Evolutionary conservation across 2,329 filamentous ascomycete species (phyloP).

Genomic region (Cryoendolithus antarcticus): DNA sequence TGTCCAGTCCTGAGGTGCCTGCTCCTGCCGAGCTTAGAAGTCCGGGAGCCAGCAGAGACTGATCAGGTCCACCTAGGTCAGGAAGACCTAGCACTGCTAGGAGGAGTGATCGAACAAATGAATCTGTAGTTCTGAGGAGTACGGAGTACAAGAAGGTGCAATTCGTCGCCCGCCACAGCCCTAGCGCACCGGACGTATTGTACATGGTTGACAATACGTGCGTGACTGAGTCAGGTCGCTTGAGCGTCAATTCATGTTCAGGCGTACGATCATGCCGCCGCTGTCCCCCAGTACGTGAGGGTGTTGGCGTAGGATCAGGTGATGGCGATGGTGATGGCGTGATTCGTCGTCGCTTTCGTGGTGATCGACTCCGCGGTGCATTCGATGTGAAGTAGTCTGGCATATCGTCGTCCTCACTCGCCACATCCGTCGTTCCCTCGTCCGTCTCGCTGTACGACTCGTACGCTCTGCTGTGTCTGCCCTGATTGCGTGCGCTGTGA

Average conservation of each 20-base stretch:
- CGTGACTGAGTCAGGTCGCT: constrained; percentile 66
- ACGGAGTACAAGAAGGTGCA: constrained; percentile 85
- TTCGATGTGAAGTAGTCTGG: constrained; percentile 72
- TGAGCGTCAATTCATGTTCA: constrained; percentile 53
- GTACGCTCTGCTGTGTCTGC: constrained; percentile 7
- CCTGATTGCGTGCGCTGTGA: background rate
- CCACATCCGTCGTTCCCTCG: constrained; percentile 9
- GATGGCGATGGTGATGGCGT: constrained; percentile 16
- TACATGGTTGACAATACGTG: constrained; percentile 82
- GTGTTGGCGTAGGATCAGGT: constrained; percentile 13
- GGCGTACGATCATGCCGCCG: constrained; percentile 8
- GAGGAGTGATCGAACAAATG: constrained; percentile 83
- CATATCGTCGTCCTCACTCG: constrained; percentile 38
- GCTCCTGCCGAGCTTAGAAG: constrained; percentile 35
- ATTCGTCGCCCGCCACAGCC: constrained; percentile 90
- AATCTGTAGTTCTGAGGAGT: constrained; percentile 74
- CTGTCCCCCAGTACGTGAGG: constrained; percentile 12
- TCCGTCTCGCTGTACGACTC: constrained; percentile 8
- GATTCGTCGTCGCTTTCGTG: constrained; percentile 25
- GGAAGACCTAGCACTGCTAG: constrained; percentile 83
- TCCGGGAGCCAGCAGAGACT: constrained; percentile 45
- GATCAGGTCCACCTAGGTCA: constrained; percentile 68
- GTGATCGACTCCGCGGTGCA: constrained; percentile 41
- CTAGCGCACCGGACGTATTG: constrained; percentile 78
- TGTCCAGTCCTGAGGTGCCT: constrained; percentile 51